Evolutionary conservation across 2,329 filamentous ascomycete species (phyloP), one percentile per base, ranked within the genome.

Genomic region (Paecilomyces niveus): DNA sequence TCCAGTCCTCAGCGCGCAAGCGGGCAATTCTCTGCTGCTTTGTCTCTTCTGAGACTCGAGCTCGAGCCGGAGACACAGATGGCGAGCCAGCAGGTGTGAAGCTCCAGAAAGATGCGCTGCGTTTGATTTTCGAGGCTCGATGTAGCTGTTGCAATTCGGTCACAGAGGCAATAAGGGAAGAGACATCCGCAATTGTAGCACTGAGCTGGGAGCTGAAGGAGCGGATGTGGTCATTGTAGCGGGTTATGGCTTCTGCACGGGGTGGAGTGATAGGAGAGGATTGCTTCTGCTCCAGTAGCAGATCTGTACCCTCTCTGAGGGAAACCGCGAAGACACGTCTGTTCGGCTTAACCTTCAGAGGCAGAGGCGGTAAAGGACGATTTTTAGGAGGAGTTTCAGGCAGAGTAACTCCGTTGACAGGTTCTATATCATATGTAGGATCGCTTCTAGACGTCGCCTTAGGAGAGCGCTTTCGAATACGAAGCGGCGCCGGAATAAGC

Each of bases 101-200:
- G 21, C 67, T 75, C 74, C 75, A 77, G 57, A 75, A 76, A 0
- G 74, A 76, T 1, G 65, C 65, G 5, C 70, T 66, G 1, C 71
- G 72, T 5, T 64, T 63, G 55, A 70, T 60, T 54, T 65, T 69
- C 2, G 67, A 67, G 31, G 61, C 55, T 57, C 65, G 56, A 29
- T 66, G 67, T 51, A 65, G 35, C 21, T 64, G 58, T 58, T 72
- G 71, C 1, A 69, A 24, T 8, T 66, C 58, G 2, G 54, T 56
- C n/a, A 69, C 60, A 1, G 67, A 61, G 2, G 64, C 63, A 3
- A 74, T 63, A 2, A 71, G 61, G 2, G 57, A 22, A 3, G 68
- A 64, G 21, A 76, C 62, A 0, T 63, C 59, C 1, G 61, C 29
- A 18, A 75, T 68, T 18, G 68, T 71, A 1, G 59, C 57, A 1